Base-by-base conservation (phyloP, 257 asterid species). In the Plantago ovata region DNA sequence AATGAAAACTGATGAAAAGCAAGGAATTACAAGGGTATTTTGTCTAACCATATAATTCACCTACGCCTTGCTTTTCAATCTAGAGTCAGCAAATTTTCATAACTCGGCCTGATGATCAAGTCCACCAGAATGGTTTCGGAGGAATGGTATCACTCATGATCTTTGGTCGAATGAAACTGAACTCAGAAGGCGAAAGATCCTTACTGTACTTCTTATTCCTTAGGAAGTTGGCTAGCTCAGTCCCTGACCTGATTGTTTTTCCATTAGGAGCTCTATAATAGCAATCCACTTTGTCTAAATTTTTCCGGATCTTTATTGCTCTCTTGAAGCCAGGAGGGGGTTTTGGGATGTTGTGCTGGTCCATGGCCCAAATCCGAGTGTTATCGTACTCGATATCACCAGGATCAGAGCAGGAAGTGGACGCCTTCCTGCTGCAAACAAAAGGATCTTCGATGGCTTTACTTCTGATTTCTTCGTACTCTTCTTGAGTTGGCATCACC, bases 321-420 rank as follows among this genome's bases (percentile, higher is more conserved):
- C 82, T 73, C 67, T 68, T 74, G 67, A 83, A 86, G 3, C 94
- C 86, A 0, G 22, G 18, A 1, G 95, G 94, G 10, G 89, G 67
- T 70, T 72, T 77, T 0, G 94, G 94, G 14, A 72, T 20, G 44
- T 74, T 77, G 22, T 87, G 94, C 68, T 64, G 77, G 76, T 86
- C 87, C 1, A 68, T 65, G 32, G 63, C 83, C 95, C 94, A 86
- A 19, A 53, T 56, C 19, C 81, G 67, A 6, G 79, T 23, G 36
- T 64, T 56, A 49, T 73, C 73, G 20, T 53, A 65, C 63, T 76
- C 81, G n/a, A 86, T 61, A 53, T 83, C 87, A 7, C 73, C 58
- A 1, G 77, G 83, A 33, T 76, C 84, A 4, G 67, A 54, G 50
- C 95, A 86, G 21, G 76, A 59, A 70, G 58, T 22, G 6, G 38